Evolutionary conservation across 177 flowering plant genomes (phyloP), one percentile per base, ranked within the genome.

Genomic region (Telopea speciosissima): DNA sequence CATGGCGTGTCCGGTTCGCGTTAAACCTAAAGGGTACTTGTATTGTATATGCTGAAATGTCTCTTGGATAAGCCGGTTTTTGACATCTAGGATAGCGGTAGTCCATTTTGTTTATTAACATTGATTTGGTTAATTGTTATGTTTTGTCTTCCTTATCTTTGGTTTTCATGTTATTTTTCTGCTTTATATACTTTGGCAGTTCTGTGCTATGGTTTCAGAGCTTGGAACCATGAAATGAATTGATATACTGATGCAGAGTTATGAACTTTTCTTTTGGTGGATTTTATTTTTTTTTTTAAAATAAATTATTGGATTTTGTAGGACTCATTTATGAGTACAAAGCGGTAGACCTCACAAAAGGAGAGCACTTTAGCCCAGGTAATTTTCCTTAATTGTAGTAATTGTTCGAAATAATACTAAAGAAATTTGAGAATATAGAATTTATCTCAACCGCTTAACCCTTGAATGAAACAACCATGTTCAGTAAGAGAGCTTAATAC

Each of bases 1-100:
- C 92, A 6, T 89, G 90, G 89, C 83, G 92, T 7, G 85, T 89
- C 25, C 81, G 89, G 31, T 83, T 89, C 56, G 90, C 88, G 68
- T 74, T 88, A 60, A 79, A 80, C 70, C 74, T 88, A 10, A 88
- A 85, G 84, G 89, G 92, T 86, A 36, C 40, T 36, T 36, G 40
- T 45, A 23, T 42, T 31, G 22, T 19, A 17, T 63, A 9, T 12
- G 13, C 22, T 63, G 9, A 63, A 7, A 31, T 17, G 26, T 62
- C 17, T 62, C 2, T 19, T 19, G 19, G 2, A 19, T 28, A 17
- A 17, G 66, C 17, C n/a, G 19, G 24, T 26, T 62, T 26, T 13
- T 21, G 33, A 24, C 8, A 25, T 1, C 31, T 26, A 17, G 65
- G 19, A 49, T 12, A 16, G 7, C 0, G 1, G 17, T 31, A 19